Evolutionary conservation across 2,329 filamentous ascomycete species (phyloP).

Genomic region (Torrubiella hemipterigena): DNA sequence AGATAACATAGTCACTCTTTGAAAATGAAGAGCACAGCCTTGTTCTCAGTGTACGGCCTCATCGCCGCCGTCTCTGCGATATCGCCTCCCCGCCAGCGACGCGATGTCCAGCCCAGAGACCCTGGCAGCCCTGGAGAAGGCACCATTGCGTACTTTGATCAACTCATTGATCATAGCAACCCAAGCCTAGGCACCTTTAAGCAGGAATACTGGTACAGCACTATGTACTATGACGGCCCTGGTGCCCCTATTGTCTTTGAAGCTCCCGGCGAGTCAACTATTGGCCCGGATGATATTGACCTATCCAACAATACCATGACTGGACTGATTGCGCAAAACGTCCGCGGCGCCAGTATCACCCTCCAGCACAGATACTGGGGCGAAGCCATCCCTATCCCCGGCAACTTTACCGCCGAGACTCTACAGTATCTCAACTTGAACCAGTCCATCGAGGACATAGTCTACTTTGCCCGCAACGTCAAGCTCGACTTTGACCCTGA

Average conservation of each 20-base stretch:
- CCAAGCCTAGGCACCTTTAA: conserved; percentile 6
- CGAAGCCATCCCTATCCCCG: neutral
- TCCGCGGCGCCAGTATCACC: neutral
- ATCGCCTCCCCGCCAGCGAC: too few relatives aligned
- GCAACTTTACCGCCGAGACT: conserved; percentile 7
- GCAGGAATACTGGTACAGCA: conserved; percentile 7
- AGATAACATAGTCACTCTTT: too few relatives aligned
- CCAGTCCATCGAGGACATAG: conserved; percentile 8
- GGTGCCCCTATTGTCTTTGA: conserved; percentile 7
- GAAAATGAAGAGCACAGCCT: too few relatives aligned
- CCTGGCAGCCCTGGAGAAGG: too few relatives aligned
- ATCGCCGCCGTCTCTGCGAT: too few relatives aligned
- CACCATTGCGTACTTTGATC: conserved; percentile 4
- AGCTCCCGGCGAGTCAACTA: conserved; percentile 3
- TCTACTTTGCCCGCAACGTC: conserved; percentile 13
- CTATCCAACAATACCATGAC: neutral
- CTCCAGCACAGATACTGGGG: neutral
- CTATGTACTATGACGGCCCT: conserved; percentile 6
- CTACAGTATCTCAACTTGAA: conserved; percentile 6
- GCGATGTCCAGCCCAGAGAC: too few relatives aligned
- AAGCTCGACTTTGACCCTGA: conserved; percentile 24
- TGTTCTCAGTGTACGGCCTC: too few relatives aligned
- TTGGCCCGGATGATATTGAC: neutral
- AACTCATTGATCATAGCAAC: conserved; percentile 7
- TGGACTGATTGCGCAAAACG: neutral